These are phyloP conservation scores for Fonsecaea monophora DNA, from an alignment of 2,329 filamentous ascomycete species.

Conservation along the genomic window DNA sequence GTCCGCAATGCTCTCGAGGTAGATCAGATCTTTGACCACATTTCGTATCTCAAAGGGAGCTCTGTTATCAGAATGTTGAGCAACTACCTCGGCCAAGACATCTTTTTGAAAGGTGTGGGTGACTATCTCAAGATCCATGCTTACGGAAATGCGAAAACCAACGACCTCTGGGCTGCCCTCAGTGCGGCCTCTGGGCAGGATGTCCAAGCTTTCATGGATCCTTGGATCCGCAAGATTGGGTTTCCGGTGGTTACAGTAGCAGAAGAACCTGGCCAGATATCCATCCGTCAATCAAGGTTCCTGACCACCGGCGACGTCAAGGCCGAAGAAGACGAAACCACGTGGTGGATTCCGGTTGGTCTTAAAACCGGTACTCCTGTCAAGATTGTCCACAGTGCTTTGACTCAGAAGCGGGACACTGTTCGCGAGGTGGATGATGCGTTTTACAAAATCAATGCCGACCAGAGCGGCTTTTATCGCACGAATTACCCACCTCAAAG, in stretches of 20 bases:
- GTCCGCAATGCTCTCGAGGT: conserved; percentile 93
- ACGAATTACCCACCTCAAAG: conserved; percentile 91
- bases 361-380: conserved; percentile 76
- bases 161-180: conserved; percentile 87
- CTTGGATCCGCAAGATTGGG: conserved; percentile 95
- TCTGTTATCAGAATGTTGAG: conserved; percentile 97
- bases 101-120: conserved; percentile 87
- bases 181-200: conserved; percentile 87
- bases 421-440: conserved; percentile 71
- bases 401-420: conserved; percentile 78
- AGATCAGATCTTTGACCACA: conserved; percentile 96
- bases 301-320: conserved; percentile 89
- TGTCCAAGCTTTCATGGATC: conserved; percentile 84
- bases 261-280: conserved; percentile 82
- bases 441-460: conserved; percentile 94
- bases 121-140: conserved; percentile 87
- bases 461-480: conserved; percentile 87
- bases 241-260: conserved; percentile 88
- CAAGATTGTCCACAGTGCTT: conserved; percentile 68
- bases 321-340: conserved; percentile 86
- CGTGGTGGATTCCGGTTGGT: conserved; percentile 94
- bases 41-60: conserved; percentile 95
- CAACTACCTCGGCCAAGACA: conserved; percentile 83
- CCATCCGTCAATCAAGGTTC: conserved; percentile 85
- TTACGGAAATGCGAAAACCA: conserved; percentile 87